Base-by-base conservation (phyloP, 805 yeast genomes). In the Yarrowia alimentaria region DNA sequence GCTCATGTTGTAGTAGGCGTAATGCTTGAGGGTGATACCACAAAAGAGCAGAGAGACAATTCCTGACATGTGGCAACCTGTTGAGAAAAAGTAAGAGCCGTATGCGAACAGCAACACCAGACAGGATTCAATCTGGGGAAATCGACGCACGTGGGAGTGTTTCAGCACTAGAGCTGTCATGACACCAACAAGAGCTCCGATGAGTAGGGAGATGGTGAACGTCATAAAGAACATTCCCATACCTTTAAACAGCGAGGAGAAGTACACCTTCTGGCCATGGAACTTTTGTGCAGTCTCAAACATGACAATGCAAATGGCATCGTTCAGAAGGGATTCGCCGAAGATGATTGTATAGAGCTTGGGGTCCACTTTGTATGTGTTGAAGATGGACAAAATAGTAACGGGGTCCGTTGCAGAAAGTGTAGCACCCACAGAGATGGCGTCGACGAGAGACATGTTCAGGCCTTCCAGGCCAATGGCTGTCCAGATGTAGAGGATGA, bases 61-160 rank as follows among this genome's bases (percentile, higher is more conserved):
- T 37, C 99, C 99, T 5, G 98, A 90, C 99, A 93, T 93, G 65
- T 94, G 99, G 61, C 98, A 94, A 43, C 99, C 99, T 63, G 93
- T 93, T 33, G 98, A 90, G 68, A 93, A 93, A 72, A 93, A 93
- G 67, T 93, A 93, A 0, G 97, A 88, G 61, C 89, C 96, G 65
- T 93, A 93, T 13, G 98, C 97, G 64, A 90, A 81, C 58, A 93
- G 69, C 35, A 93, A 69, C 21, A 93, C 95, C 51, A 93, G 65
- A 66, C 98, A 94, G 21, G 97, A 86, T 71, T 93, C 99, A 61
- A 93, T 87, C 65, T 89, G 94, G n/a, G 98, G 98, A 65, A 85
- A 88, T 60, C 98, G 74, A 69, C 98, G 76, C 45, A 93, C 81
- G 61, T 88, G 94, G 3, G 96, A 83, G 65, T 93, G 98, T 61